Percentiles rank a stretch among this genome's conserved stretches.
phyloP scores from a whole-genome alignment of 2,329 filamentous ascomycete species.

The Neodidymelliopsis sp. region DNA sequence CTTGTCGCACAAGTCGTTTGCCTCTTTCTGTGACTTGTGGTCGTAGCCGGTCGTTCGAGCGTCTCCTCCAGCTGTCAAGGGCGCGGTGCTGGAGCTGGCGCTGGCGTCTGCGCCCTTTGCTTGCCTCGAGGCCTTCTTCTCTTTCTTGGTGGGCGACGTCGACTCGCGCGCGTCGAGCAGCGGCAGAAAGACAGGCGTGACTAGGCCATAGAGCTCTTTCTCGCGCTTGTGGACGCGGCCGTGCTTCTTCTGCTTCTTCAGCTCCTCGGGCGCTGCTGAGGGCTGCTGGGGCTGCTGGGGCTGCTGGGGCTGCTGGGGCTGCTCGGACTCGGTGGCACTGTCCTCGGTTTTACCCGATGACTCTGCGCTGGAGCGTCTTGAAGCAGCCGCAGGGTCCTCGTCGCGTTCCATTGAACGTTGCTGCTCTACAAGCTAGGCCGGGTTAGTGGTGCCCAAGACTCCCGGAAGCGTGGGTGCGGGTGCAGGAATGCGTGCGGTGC shows the following conservation, averaged over 20 bases:
- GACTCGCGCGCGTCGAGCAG: constrained; percentile 43
- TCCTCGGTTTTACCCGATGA: constrained; percentile 1
- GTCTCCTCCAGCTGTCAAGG: constrained; percentile 23
- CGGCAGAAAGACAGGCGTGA: constrained; percentile 48
- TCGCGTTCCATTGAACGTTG: constrained; percentile 42
- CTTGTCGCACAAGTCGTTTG: constrained; percentile 23
- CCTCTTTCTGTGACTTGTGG: constrained; percentile 17
- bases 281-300: constrained; percentile 4
- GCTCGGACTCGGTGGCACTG: constrained; percentile 2
- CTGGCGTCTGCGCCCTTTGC: constrained; percentile 15
- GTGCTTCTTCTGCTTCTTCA: constrained; percentile 44
- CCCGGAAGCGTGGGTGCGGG: constrained; percentile 10
- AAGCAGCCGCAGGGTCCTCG: constrained; percentile 23
- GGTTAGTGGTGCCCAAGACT: constrained; percentile 10
- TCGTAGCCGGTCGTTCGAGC: constrained; percentile 34
- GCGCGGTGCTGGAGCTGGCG: constrained; percentile 5
- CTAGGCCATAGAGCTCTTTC: constrained; percentile 47
- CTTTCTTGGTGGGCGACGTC: constrained; percentile 33
- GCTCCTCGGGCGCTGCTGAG: constrained; percentile 27
- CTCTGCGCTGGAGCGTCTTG: constrained; percentile 11
- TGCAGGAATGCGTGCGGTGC: constrained; percentile 8
- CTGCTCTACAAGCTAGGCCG: constrained; percentile 43
- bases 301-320: constrained; percentile 4
- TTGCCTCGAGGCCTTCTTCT: constrained; percentile 27
- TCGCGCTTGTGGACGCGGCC: constrained; percentile 49